phyloP scores from a whole-genome alignment of 2,329 filamentous ascomycete genomes.

The Cladosporium sp. region DNA sequence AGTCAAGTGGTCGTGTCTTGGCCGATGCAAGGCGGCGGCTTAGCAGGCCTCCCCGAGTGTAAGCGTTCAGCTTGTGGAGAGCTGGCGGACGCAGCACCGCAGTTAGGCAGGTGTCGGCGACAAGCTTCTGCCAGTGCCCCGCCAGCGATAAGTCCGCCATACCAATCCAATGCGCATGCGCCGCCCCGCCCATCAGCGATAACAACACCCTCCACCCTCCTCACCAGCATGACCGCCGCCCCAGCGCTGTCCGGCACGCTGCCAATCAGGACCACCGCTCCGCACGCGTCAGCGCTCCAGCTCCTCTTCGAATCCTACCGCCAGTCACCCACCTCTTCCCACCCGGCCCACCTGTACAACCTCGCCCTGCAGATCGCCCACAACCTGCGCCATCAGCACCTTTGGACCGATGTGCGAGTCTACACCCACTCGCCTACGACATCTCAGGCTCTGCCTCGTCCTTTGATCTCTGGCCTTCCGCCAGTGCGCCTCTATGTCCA shows the following conservation, averaged over 20 bases:
- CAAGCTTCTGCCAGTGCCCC: background rate
- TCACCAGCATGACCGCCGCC: background rate
- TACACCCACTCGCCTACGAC: slow-evolving; percentile 36
- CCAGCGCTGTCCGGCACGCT: background rate
- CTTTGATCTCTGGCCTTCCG: slow-evolving; percentile 68
- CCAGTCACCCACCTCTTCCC: slow-evolving; percentile 5
- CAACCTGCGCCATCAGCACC: slow-evolving; percentile 71
- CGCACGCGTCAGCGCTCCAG: slow-evolving; percentile 18
- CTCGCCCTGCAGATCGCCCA: slow-evolving; percentile 61
- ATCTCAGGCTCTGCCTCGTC: slow-evolving; percentile 47
- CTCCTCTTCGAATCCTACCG: slow-evolving; percentile 12
- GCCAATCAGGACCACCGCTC: slow-evolving; percentile 1
- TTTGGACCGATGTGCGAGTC: slow-evolving; percentile 62
- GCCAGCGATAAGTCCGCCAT: background rate
- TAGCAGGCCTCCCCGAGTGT: background rate
- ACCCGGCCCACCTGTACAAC: slow-evolving; percentile 33
- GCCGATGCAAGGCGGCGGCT: slow-evolving; percentile 5
- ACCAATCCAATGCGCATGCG: background rate
- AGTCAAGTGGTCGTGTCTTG: background rate
- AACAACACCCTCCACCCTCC: background rate
- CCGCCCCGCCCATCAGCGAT: background rate
- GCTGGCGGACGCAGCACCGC: background rate
- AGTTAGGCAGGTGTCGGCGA: background rate
- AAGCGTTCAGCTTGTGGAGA: background rate
- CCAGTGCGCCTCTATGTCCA: slow-evolving; percentile 72